A percentile compares a stretch with the other conserved stretches of the same genome.
Conservation (phyloP, 2,329 filamentous ascomycete species). For the Pseudogymnoascus sp. region DNA sequence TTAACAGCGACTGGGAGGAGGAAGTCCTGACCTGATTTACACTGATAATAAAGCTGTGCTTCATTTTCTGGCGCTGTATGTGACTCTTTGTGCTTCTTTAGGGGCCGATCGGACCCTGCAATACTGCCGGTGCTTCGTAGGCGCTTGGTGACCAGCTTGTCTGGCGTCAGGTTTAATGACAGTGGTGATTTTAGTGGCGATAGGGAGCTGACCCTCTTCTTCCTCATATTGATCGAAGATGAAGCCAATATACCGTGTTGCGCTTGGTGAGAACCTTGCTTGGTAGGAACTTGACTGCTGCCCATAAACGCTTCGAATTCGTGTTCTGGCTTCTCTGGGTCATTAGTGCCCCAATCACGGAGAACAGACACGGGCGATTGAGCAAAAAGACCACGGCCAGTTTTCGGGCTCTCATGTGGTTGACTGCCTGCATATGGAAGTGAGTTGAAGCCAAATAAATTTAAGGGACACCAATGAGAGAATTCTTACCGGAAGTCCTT, state of each 20-base stretch:
- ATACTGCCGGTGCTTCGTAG: too few species aligned
- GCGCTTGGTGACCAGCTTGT: neutral
- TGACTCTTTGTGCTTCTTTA: neutral
- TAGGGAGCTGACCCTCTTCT: neutral
- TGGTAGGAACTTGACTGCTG: neutral
- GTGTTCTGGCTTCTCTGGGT: neutral
- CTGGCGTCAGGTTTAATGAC: neutral
- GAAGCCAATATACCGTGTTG: neutral
- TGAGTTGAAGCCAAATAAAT: neutral
- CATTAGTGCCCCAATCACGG: neutral
- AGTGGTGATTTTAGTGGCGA: neutral
- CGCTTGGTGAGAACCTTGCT: too few species aligned
- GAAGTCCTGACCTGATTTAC: conserved; percentile 1
- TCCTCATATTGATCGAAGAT: neutral
- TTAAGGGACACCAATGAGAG: neutral
- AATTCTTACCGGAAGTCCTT: neutral
- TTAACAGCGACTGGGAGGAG: neutral
- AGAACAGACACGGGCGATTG: neutral
- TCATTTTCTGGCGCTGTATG: neutral
- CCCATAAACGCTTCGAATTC: neutral
- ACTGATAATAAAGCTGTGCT: neutral
- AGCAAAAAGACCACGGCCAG: neutral
- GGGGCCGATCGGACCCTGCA: neutral
- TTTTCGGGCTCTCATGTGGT: neutral
- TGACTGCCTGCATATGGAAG: neutral